Percentiles rank a stretch among this genome's conserved stretches.
Evolutionary conservation across 1,139 yeast species (phyloP).

Genomic region (Yamadazyma aaseri): DNA sequence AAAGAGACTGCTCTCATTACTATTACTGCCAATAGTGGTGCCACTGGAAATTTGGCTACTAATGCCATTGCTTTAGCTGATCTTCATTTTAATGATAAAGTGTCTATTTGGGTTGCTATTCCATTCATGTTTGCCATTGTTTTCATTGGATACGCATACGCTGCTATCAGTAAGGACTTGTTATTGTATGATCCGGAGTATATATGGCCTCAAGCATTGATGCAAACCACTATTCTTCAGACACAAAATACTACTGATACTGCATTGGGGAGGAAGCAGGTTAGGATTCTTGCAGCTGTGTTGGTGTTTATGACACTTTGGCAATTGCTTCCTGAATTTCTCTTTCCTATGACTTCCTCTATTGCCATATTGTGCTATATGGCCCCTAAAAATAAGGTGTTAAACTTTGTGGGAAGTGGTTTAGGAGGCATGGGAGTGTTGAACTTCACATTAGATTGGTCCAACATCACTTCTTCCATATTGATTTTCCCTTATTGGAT

Average conservation of each 20-base stretch:
- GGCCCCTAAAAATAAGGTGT: constrained; percentile 35
- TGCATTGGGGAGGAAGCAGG: constrained; percentile 23
- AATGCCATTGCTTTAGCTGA: constrained; percentile 42
- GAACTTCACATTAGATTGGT: constrained; percentile 45
- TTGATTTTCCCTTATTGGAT: constrained; percentile 49
- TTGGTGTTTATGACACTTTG: constrained; percentile 32
- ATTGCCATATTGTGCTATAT: constrained; percentile 44
- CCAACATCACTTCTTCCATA: constrained; percentile 42
- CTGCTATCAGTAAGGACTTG: constrained; percentile 42
- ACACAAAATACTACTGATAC: constrained; percentile 22
- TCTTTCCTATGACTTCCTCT: constrained; percentile 40
- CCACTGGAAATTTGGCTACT: constrained; percentile 47
- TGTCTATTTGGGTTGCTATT: constrained; percentile 30
- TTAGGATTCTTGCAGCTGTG: constrained; percentile 32
- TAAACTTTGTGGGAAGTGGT: constrained; percentile 45
- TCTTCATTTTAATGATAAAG: constrained; percentile 32
- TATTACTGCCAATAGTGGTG: constrained; percentile 45
- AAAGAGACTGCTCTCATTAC: constrained; percentile 46
- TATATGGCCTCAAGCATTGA: constrained; percentile 46
- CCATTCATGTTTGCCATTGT: constrained; percentile 47
- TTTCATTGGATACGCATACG: constrained; percentile 47
- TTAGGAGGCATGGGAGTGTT: constrained; percentile 46
- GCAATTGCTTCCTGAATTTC: constrained; percentile 44
- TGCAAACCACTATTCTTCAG: constrained; percentile 45
- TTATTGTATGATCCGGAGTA: constrained; percentile 44